Evolutionary conservation across 805 yeast species (phyloP).

Genomic region (Maudiozyma turicensis): DNA sequence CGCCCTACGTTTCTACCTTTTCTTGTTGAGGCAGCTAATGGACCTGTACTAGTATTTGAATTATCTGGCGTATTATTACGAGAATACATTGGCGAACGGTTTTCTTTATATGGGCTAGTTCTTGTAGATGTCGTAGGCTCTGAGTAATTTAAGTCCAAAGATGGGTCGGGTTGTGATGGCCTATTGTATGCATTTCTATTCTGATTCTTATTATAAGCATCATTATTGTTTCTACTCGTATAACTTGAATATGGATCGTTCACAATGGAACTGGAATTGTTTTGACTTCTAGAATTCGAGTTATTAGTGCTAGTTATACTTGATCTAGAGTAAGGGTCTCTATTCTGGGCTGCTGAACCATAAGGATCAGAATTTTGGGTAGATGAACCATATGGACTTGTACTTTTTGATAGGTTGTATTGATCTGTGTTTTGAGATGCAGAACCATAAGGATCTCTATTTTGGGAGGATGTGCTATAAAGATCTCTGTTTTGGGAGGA

Average conservation of each 20-base stretch:
- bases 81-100: conserved; percentile 1
- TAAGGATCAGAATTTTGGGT: neutral
- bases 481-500: neutral
- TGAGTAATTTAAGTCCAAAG: neutral
- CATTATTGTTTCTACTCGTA: neutral
- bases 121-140: neutral
- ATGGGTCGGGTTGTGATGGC: neutral
- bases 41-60: neutral
- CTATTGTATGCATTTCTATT: neutral
- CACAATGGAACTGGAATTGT: neutral
- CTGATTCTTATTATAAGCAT: neutral
- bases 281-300: neutral
- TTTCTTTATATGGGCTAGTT: neutral
- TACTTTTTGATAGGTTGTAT: neutral
- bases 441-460: neutral
- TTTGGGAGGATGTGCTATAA: neutral
- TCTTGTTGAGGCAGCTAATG: neutral
- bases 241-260: neutral
- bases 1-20: neutral
- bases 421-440: neutral
- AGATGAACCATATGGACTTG: neutral
- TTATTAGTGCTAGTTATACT: neutral
- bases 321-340: neutral
- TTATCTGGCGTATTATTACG: neutral
- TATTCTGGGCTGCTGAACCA: neutral